A percentile compares a stretch with the other conserved stretches of the same genome.
These are phyloP conservation scores for Entamoeba invadens DNA, from an alignment of 208 protist species.

Conservation along the genomic window DNA sequence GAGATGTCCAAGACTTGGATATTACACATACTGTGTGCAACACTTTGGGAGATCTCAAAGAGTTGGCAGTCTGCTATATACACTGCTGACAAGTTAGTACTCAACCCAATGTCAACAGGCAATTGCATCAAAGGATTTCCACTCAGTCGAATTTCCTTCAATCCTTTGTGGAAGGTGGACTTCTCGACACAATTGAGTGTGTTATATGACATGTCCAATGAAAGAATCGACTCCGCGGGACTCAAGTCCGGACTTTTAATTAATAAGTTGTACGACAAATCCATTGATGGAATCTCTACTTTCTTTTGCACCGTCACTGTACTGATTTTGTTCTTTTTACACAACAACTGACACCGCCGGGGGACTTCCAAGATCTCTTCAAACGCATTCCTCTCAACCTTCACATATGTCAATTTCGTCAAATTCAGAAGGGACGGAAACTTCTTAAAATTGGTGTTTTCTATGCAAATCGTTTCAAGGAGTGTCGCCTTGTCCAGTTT, in stretches of 20 bases:
- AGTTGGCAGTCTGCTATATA: neutral
- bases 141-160: neutral
- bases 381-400: neutral
- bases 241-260: neutral
- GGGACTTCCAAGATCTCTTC: neutral
- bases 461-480: neutral
- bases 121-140: neutral
- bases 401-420: neutral
- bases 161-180: neutral
- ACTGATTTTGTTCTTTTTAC: neutral
- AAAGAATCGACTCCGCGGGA: neutral
- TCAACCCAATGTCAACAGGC: neutral
- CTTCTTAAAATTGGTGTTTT: neutral
- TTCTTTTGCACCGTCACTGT: neutral
- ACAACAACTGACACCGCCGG: neutral
- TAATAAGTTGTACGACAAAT: neutral
- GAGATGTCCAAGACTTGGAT: neutral
- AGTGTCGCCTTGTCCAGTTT: neutral
- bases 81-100: neutral
- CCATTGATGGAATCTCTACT: neutral
- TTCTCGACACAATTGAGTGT: neutral
- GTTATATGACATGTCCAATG: neutral
- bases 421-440: neutral
- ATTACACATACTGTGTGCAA: neutral
- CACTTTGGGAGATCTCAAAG: neutral